Evolutionary conservation across 2,329 filamentous ascomycete genomes (phyloP), one percentile per base, ranked within the genome.

Genomic region (Cercospora citrullina): DNA sequence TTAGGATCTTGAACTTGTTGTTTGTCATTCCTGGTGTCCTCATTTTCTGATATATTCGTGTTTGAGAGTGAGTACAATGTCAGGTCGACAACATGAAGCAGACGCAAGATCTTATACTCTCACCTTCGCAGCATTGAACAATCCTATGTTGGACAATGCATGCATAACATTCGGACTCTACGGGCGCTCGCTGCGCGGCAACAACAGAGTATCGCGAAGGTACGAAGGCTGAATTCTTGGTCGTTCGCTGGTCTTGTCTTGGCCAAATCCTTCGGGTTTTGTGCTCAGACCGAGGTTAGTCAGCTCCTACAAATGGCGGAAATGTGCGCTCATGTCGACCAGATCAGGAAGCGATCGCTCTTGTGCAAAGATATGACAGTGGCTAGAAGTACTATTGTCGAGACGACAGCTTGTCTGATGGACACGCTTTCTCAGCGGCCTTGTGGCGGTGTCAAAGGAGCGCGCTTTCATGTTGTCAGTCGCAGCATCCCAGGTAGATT

Each of bases 201-300:
- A 7, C 18, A 51, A 3, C 60, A 36, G 18, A 48, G 7, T 45
- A 53, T 23, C 60, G 42, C 26, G 60, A 55, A 33, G 16, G 23
- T 30, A 31, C 23, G 26, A 53, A 23, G 28, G 18, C 28, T 31
- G 28, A 31, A 18, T 33, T 42, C 55, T 33, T 58, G 18, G 28
- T 31, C 55, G 8, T 31, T 53, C 14, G 3, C 42, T 55, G 28
- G 36, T 9, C 10, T 63, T n/a, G 23, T 53, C 60, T 55, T 63
- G 60, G 60, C 60, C 8, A 23, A 53, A 63, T 53, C 60, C 60
- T 55, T 63, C 42, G 60, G 42, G 60, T 10, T 53, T 53, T 62
- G 12, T 8, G 16, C 23, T 28, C 33, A 39, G 18, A 36, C 60
- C 31, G 36, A 48, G 21, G 36, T 62, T 48, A 28, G 39, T 62